Conservation (phyloP, 345 rosid genomes). For the Garcia nutans region DNA sequence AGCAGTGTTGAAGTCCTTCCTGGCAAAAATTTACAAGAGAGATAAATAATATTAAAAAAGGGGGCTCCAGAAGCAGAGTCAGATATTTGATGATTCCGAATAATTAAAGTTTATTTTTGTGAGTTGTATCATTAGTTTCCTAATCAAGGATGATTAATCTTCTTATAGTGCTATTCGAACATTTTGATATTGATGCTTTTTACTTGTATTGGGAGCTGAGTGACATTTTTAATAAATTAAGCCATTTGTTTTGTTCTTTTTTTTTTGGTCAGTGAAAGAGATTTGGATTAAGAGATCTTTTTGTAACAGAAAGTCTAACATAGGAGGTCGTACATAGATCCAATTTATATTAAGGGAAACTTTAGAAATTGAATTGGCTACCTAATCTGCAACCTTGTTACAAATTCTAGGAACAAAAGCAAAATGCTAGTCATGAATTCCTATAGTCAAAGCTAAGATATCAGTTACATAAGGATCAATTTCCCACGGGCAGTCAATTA, state of each 20-base stretch:
- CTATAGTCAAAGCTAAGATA: no score
- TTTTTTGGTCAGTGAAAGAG: no score
- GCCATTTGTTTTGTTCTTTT: background rate
- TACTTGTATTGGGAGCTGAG: background rate
- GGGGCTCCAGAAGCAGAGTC: background rate
- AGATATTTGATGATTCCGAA: constrained; percentile 7
- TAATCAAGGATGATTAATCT: background rate
- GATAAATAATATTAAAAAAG: constrained; percentile 31
- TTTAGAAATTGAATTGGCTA: no score
- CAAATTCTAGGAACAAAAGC: no score
- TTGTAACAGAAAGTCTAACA: no score
- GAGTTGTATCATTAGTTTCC: constrained; percentile 6
- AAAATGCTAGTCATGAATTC: no score
- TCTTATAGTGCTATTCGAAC: background rate
- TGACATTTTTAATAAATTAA: constrained; percentile 1
- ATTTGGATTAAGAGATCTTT: no score
- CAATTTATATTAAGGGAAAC: no score
- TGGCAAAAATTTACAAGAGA: constrained; percentile 90
- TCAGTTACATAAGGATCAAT: no score
- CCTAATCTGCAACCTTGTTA: no score
- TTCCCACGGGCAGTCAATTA: no score
- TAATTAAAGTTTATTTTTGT: background rate
- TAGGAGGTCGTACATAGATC: no score
- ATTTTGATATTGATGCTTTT: background rate
- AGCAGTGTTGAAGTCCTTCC: constrained; percentile 78